Evolutionary conservation across 225 moss, liverwort and hornwort species (phyloP).

Genomic region (Marchantia paleacea): DNA sequence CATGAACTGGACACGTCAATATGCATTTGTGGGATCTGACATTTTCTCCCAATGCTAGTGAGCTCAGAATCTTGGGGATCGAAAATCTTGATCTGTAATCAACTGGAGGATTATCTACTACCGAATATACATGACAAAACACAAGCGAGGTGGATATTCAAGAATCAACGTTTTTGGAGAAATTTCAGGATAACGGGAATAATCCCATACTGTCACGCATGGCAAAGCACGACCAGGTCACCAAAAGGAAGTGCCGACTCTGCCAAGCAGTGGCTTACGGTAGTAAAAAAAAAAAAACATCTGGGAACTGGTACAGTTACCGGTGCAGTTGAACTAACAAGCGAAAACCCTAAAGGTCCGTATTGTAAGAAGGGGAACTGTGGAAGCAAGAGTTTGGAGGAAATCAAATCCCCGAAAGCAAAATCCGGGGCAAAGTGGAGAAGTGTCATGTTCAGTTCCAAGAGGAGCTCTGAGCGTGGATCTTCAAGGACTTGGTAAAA

Average conservation of each 20-base stretch:
- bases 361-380: no score
- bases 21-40: no score
- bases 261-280: neutral
- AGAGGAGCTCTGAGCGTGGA: neutral
- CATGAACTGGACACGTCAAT: no score
- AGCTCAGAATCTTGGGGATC: no score
- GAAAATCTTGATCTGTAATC: no score
- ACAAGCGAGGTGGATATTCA: no score
- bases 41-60: no score
- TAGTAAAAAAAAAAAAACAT: neutral
- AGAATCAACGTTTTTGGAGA: no score
- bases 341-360: neutral
- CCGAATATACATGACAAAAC: no score
- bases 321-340: neutral
- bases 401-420: neutral
- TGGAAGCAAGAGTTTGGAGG: neutral
- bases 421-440: neutral
- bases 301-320: neutral
- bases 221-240: conserved; percentile 1
- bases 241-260: neutral
- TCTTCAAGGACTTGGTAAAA: neutral
- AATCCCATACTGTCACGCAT: neutral
- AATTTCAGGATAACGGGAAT: no score
- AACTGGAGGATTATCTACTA: no score
- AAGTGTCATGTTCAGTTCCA: conserved; percentile 2